Evolutionary conservation across 2,329 filamentous ascomycete species (phyloP), one percentile per base, ranked within the genome.

Genomic region (Geosmithia flava): DNA sequence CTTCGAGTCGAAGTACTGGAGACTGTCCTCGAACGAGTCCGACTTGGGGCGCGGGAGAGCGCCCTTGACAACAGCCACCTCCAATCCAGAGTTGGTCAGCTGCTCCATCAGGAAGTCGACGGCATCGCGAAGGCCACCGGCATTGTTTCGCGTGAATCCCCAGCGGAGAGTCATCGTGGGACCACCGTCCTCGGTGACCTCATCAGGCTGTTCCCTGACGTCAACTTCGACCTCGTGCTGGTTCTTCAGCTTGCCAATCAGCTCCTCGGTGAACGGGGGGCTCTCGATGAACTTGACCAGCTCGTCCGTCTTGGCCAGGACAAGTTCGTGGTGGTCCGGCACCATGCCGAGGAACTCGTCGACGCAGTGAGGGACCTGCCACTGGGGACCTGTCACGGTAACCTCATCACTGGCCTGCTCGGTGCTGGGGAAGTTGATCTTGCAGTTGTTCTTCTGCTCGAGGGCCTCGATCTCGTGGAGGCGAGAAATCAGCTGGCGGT

Each of bases 381-480:
- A 98, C 69, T 97, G 91, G 46, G 93, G 93, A 4, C 93, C 93
- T 52, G 89, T 95, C 50, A 98, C 89, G 17, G 85, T 94, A 47
- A 98, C 89, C 60, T 94, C 85, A 60, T 98, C 93, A 62, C 91
- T 97, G 20, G 93, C 93, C 67, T 94, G 86, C 65, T 98, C 93
- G 10, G 93, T 97, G 68, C 90, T 95, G 7, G 93, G 93, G 62
- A 98, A 98, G 56, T 89, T 87, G 60, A 98, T 94, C 72, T 97
- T 97, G 81, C 93, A 98, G 66, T 97, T 97, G 85, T 90, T 97
- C 69, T 95, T 96, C 75, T 95, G 94, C 71, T 98, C 93, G 47
- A 98, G 75, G 56, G 93, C 87, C 55, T 97, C 91, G 50, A 98
- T 88, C 60, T 96, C 87, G 43, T 79, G 73, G 54, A 97, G 83